Conservation (phyloP, 371 early-diverging fungal genomes). For the Coemansia sp. region DNA sequence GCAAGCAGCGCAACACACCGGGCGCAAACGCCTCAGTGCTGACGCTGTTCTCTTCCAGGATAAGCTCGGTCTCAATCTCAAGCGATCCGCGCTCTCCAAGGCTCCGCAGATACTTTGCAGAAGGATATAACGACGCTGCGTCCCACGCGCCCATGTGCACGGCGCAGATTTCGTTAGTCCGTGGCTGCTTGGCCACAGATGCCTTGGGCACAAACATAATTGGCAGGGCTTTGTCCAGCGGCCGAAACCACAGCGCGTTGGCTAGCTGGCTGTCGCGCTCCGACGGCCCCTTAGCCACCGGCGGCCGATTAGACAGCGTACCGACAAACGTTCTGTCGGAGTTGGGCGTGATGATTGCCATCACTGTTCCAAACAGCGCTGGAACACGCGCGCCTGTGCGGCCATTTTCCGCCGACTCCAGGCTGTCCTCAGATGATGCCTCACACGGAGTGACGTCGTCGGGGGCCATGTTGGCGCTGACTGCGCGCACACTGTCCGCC, state of each 20-base stretch:
- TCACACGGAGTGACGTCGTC: background rate
- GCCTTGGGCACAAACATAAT: conserved; percentile 61
- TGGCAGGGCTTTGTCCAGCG: conserved; percentile 78
- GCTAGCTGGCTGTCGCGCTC: conserved; percentile 15
- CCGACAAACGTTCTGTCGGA: conserved; percentile 66
- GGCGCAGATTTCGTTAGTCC: conserved; percentile 44
- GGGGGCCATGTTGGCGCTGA: background rate
- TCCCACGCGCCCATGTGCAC: conserved; percentile 90
- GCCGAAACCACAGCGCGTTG: conserved; percentile 78
- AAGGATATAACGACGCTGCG: conserved; percentile 67
- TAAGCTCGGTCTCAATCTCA: conserved; percentile 89
- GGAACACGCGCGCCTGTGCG: conserved; percentile 33
- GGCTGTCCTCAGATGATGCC: background rate
- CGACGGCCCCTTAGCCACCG: conserved; percentile 1
- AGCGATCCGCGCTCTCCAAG: conserved; percentile 88
- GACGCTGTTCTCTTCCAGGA: conserved; percentile 93
- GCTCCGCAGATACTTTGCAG: conserved; percentile 82
- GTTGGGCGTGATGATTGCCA: conserved; percentile 66
- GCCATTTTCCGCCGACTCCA: background rate
- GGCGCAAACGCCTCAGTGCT: conserved; percentile 84
- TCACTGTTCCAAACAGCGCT: conserved; percentile 65
- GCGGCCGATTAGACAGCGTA: conserved; percentile 53
- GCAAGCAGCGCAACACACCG: conserved; percentile 72
- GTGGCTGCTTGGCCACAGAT: background rate
- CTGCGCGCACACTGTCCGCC: conserved; percentile 10